Conservation (phyloP, 768 basidiomycete species). For the Paxillus ammoniavirescens region DNA sequence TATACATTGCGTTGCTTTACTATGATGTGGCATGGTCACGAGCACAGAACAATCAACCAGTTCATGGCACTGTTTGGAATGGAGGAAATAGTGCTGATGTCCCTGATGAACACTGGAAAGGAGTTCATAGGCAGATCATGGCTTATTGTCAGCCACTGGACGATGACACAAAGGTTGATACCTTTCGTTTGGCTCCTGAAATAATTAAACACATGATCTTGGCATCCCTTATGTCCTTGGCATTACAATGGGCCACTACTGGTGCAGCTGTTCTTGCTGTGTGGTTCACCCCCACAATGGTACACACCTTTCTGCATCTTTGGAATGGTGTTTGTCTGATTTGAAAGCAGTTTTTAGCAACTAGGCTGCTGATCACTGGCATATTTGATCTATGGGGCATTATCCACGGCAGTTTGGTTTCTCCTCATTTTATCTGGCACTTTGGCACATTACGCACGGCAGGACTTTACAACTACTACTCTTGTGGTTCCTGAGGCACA, state of each 20-base stretch:
- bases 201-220: too few species aligned
- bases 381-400: constrained; percentile 28
- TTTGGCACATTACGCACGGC: constrained; percentile 20
- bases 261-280: constrained; percentile 26
- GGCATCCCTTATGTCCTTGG: constrained; percentile 26
- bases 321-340: background rate
- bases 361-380: constrained; percentile 35
- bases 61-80: background rate
- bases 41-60: background rate
- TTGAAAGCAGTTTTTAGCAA: constrained; percentile 9
- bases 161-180: too few species aligned
- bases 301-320: background rate
- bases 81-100: background rate
- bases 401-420: constrained; percentile 31
- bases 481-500: background rate
- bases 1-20: constrained; percentile 12
- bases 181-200: constrained; percentile 24
- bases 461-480: background rate
- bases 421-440: constrained; percentile 29
- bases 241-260: constrained; percentile 34
- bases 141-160: constrained; percentile 20
- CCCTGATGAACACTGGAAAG: constrained; percentile 8
- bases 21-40: constrained; percentile 18
- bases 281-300: constrained; percentile 31
- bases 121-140: constrained; percentile 15